Conservation (phyloP, 1,284 basidiomycete genomes). For the Trichosporon sp. region DNA sequence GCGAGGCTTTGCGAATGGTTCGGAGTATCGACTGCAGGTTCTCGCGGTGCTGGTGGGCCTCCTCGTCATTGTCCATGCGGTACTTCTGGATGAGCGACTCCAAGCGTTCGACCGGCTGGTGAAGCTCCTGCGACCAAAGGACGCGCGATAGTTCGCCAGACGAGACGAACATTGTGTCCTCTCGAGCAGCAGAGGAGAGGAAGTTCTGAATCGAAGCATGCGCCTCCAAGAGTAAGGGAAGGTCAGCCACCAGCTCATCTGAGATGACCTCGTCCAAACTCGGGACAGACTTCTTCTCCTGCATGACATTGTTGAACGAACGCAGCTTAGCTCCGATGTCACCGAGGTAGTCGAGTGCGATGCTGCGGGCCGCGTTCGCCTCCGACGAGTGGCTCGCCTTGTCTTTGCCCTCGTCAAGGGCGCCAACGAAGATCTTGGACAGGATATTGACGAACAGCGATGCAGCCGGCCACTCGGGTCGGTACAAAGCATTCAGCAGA, state of each 20-base stretch:
- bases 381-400: slow-evolving; percentile 52
- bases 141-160: slow-evolving; percentile 32
- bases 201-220: slow-evolving; percentile 52
- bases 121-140: slow-evolving; percentile 38
- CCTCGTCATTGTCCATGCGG: slow-evolving; percentile 22
- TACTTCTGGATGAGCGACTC: slow-evolving; percentile 31
- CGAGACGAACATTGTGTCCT: slow-evolving; percentile 34
- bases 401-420: slow-evolving; percentile 75
- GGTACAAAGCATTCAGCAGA: slow-evolving; percentile 78
- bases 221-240: slow-evolving; percentile 55
- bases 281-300: slow-evolving; percentile 29
- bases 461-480: slow-evolving; percentile 96
- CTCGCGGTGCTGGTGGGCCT: slow-evolving; percentile 20
- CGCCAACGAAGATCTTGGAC: slow-evolving; percentile 73
- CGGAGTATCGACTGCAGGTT: slow-evolving; percentile 23
- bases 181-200: slow-evolving; percentile 25
- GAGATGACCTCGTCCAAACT: slow-evolving; percentile 67
- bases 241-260: slow-evolving; percentile 52
- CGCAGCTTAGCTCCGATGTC: slow-evolving; percentile 79
- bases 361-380: slow-evolving; percentile 71
- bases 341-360: slow-evolving; percentile 88
- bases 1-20: slow-evolving; percentile 19
- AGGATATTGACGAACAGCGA: slow-evolving; percentile 69
- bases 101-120: slow-evolving; percentile 24
- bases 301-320: slow-evolving; percentile 44